Evolutionary conservation across 2,329 filamentous ascomycete genomes (phyloP).

Genomic region (Remersonia thermophila): DNA sequence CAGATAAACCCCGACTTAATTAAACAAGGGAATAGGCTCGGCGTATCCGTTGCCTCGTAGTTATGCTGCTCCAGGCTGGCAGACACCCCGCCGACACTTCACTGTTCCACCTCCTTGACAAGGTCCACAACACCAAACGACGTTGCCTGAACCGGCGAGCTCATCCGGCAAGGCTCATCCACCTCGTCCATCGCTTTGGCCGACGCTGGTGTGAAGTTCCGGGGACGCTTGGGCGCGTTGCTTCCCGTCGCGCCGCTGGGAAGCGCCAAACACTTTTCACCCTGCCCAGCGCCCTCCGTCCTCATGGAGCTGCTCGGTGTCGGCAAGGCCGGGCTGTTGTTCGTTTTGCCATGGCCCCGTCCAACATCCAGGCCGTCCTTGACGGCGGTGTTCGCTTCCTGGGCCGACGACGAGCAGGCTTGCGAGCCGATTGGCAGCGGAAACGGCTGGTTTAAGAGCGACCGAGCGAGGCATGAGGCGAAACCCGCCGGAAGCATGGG

Average conservation of each 20-base stretch:
- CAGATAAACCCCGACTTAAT: too few species aligned
- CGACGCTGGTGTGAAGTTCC: slow-evolving; percentile 35
- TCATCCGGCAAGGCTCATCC: slow-evolving; percentile 30
- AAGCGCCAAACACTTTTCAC: background rate
- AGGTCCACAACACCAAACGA: slow-evolving; percentile 6
- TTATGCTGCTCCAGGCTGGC: too few species aligned
- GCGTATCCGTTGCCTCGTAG: too few species aligned
- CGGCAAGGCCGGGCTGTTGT: slow-evolving; percentile 13
- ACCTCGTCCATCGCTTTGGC: slow-evolving; percentile 35
- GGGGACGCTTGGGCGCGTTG: slow-evolving; percentile 32
- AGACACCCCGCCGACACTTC: too few species aligned
- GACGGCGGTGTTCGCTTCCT: slow-evolving; percentile 30
- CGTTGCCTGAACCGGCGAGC: slow-evolving; percentile 18
- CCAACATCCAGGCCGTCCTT: too few species aligned
- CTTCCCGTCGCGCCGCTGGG: slow-evolving; percentile 10
- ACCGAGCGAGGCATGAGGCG: slow-evolving; percentile 32
- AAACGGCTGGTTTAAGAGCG: slow-evolving; percentile 35
- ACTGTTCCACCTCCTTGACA: too few species aligned
- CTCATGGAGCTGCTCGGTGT: background rate
- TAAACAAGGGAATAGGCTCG: too few species aligned
- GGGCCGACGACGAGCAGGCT: slow-evolving; percentile 21
- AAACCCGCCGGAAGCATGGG: slow-evolving; percentile 25
- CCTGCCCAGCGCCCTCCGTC: slow-evolving; percentile 1
- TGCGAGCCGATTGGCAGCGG: slow-evolving; percentile 24
- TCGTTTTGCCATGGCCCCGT: too few species aligned